Conservation (phyloP, 148 eudicot species). For the Rhododendron molle region DNA sequence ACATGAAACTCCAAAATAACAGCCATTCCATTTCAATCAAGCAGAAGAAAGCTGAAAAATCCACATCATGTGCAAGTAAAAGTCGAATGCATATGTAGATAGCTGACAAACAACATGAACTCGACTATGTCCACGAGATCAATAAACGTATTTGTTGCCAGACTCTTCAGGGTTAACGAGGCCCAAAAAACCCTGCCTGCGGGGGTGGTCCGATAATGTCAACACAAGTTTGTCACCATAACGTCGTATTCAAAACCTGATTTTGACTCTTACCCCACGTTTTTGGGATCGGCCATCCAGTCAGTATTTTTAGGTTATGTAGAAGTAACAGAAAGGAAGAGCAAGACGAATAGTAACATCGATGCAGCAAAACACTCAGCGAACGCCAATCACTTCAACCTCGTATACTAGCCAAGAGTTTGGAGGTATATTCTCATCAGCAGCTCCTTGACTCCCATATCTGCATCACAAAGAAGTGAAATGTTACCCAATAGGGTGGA, state of each 20-base stretch:
- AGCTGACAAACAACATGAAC: background rate
- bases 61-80: background rate
- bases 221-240: background rate
- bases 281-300: background rate
- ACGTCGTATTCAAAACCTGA: background rate
- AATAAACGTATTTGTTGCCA: background rate
- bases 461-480: conserved; percentile 29
- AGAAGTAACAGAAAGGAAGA: background rate
- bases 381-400: conserved; percentile 54
- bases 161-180: background rate
- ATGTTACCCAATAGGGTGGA: background rate
- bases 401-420: conserved; percentile 75
- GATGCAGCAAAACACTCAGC: conserved; percentile 18
- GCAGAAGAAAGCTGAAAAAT: background rate
- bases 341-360: background rate
- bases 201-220: background rate
- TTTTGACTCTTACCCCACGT: background rate
- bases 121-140: background rate
- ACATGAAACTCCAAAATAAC: background rate
- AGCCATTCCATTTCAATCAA: background rate
- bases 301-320: background rate
- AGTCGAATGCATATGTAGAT: too few relatives aligned
- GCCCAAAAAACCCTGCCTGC: background rate
- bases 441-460: conserved; percentile 42
- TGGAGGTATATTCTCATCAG: conserved; percentile 56